A percentile compares a stretch with the other conserved stretches of the same genome.
Evolutionary conservation across 164 flowering plant species (phyloP).

Genomic region (Nymphaea thermarum): DNA sequence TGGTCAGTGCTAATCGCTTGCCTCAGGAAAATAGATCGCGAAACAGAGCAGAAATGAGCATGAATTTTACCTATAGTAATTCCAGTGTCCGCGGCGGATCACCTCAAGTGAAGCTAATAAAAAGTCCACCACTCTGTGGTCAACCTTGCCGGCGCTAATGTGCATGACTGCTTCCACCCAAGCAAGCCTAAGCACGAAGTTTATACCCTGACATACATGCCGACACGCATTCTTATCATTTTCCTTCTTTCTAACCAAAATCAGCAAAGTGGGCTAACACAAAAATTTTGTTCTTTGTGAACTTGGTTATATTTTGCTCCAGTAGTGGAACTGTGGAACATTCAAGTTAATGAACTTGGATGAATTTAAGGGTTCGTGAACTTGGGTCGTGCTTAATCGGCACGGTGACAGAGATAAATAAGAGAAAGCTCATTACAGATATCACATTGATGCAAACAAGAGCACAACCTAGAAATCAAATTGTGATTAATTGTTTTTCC

Average conservation of each 20-base stretch:
- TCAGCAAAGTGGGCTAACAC: too few species aligned
- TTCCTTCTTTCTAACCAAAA: too few species aligned
- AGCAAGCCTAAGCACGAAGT: constrained; percentile 66
- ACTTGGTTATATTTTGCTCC: background rate
- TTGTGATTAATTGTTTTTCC: too few species aligned
- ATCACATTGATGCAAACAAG: too few species aligned
- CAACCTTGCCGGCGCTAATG: constrained; percentile 28
- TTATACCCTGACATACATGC: constrained; percentile 39
- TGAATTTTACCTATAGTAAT: constrained; percentile 66
- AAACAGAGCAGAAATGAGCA: background rate
- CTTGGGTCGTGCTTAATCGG: background rate
- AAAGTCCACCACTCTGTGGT: constrained; percentile 55
- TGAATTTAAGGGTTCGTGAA: background rate
- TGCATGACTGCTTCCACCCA: constrained; percentile 77
- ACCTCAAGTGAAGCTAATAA: constrained; percentile 79
- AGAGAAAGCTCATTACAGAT: too few species aligned
- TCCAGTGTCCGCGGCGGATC: constrained; percentile 97
- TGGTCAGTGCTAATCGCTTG: background rate
- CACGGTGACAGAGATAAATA: too few species aligned
- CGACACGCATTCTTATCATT: background rate
- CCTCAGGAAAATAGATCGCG: background rate
- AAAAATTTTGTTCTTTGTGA: too few species aligned
- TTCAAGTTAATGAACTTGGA: background rate
- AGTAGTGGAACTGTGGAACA: background rate
- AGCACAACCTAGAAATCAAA: too few species aligned